Percentiles rank a stretch among this genome's conserved stretches.
phyloP scores from a whole-genome alignment of 257 asterid species.

The Petunia axillaris region DNA sequence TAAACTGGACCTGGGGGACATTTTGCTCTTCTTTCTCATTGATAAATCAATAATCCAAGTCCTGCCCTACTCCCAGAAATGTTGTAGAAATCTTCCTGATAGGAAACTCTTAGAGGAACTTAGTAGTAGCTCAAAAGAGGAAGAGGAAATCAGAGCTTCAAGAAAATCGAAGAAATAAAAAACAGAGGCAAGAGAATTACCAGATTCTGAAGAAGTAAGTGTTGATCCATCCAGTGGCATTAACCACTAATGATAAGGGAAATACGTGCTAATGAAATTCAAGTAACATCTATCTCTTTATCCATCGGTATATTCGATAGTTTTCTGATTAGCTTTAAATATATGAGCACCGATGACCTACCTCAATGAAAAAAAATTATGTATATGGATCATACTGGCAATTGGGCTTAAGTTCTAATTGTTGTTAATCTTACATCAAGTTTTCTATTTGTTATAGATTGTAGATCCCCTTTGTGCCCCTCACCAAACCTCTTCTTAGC shows the following conservation, averaged over 20 bases:
- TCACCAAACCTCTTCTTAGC: conserved; percentile 50
- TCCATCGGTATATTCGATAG: neutral
- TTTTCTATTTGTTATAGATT: neutral
- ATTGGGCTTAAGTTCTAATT: neutral
- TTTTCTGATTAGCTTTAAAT: neutral
- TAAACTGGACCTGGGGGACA: neutral
- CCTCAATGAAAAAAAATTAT: neutral
- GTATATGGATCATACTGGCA: neutral
- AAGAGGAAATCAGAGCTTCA: neutral
- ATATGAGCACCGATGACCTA: neutral
- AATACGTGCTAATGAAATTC: neutral
- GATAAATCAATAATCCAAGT: neutral
- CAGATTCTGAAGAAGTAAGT: neutral
- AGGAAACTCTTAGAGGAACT: neutral
- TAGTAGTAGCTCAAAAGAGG: neutral
- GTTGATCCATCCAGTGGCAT: neutral
- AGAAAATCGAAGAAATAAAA: neutral
- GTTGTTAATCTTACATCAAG: neutral
- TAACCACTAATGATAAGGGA: neutral
- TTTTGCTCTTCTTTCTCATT: neutral
- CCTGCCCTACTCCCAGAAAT: neutral
- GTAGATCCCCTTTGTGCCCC: conserved; percentile 39
- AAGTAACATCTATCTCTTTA: neutral
- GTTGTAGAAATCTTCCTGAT: neutral
- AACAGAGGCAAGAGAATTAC: neutral